Percentiles rank a stretch among this genome's conserved stretches.
Conservation (phyloP, 2,329 filamentous ascomycete genomes). For the Sarocladium kiliense region DNA sequence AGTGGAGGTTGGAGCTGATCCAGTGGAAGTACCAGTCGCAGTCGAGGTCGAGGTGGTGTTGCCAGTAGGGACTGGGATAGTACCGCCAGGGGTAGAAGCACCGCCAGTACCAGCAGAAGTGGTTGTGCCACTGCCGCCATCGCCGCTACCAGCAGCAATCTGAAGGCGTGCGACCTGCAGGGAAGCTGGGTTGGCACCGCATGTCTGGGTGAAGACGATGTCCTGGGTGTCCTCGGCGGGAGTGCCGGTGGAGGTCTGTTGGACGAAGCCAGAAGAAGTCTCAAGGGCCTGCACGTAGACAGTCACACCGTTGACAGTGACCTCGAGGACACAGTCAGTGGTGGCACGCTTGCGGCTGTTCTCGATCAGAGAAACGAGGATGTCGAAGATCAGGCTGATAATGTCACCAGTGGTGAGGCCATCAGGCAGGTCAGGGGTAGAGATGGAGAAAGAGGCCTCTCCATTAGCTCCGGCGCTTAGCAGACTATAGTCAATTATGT, state of each 20-base stretch:
- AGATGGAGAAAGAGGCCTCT: neutral
- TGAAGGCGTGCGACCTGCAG: neutral
- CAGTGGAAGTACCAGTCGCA: neutral
- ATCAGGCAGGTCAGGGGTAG: slow-evolving; percentile 21
- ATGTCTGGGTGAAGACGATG: neutral
- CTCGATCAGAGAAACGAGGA: neutral
- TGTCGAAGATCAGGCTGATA: slow-evolving; percentile 45
- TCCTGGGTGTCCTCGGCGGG: neutral
- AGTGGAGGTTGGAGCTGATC: neutral
- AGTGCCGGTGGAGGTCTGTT: neutral
- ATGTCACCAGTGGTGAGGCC: slow-evolving; percentile 52
- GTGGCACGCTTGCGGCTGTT: neutral
- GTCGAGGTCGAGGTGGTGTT: neutral
- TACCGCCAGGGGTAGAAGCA: neutral
- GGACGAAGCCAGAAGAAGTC: neutral
- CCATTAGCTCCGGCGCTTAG: neutral
- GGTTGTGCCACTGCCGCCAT: neutral
- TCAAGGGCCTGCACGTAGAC: neutral
- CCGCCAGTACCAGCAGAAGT: neutral
- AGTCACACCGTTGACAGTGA: neutral
- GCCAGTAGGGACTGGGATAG: neutral
- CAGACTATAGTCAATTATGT: neutral
- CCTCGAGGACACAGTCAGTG: neutral
- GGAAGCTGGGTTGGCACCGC: neutral
- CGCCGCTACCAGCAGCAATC: neutral